Evolutionary conservation across 2,329 filamentous ascomycete species (phyloP).

Genomic region (Claviceps sp.): DNA sequence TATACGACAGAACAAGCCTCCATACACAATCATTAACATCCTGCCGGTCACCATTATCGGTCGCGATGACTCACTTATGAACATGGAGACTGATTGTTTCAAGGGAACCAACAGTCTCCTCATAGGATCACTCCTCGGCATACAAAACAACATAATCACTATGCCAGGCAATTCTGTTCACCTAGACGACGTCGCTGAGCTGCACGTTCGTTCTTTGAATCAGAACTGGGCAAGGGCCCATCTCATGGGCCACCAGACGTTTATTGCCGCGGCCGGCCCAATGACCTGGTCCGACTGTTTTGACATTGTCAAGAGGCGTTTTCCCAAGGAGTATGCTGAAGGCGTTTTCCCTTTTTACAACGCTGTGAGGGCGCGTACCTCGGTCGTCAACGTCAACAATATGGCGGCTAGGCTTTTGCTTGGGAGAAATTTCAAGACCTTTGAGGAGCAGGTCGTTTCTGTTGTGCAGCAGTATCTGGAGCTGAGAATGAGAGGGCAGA

Average conservation of each 20-base stretch:
- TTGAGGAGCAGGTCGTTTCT: constrained; percentile 17
- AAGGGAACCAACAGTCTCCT: constrained; percentile 22
- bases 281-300: constrained; percentile 26
- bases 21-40: constrained; percentile 23
- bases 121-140: constrained; percentile 20
- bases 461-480: constrained; percentile 15
- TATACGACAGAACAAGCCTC: constrained; percentile 17
- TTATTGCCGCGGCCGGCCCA: constrained; percentile 13
- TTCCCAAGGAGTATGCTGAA: constrained; percentile 6
- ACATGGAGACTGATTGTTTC: constrained; percentile 12
- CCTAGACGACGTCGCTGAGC: constrained; percentile 24
- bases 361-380: constrained; percentile 1
- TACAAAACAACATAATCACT: constrained; percentile 9
- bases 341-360: constrained; percentile 9
- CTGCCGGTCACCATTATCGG: constrained; percentile 24
- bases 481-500: constrained; percentile 2
- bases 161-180: constrained; percentile 20
- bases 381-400: neutral
- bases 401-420: constrained; percentile 15
- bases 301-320: constrained; percentile 21
- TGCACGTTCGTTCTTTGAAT: constrained; percentile 24
- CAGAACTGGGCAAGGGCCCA: constrained; percentile 4
- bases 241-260: constrained; percentile 14
- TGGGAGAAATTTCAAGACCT: constrained; percentile 13
- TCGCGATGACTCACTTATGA: constrained; percentile 19